These are phyloP conservation scores for Aspergillus ibericus DNA, from an alignment of 2,329 filamentous ascomycete genomes.

Conservation along the genomic window DNA sequence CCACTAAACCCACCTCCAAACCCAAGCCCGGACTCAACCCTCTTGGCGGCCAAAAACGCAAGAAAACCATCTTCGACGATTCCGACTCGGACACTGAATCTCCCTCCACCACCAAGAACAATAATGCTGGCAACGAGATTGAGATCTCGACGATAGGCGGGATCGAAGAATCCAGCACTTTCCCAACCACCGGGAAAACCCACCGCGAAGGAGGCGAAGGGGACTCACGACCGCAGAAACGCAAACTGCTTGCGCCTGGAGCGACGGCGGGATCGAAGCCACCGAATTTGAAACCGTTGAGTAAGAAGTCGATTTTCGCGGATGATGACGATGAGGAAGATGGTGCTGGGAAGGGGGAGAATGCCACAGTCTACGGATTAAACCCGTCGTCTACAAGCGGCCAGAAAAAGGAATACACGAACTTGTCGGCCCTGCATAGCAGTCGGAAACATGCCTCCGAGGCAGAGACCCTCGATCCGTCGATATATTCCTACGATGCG, in stretches of 20 bases:
- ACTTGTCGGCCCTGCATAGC: constrained; percentile 48
- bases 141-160: constrained; percentile 44
- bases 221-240: constrained; percentile 31
- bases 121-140: constrained; percentile 21
- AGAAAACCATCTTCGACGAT: constrained; percentile 49
- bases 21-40: constrained; percentile 14
- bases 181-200: background rate
- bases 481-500: constrained; percentile 52
- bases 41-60: constrained; percentile 42
- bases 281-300: constrained; percentile 33
- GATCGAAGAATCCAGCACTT: constrained; percentile 23
- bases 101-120: constrained; percentile 8
- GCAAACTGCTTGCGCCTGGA: constrained; percentile 35
- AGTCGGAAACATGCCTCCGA: constrained; percentile 47
- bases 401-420: constrained; percentile 30
- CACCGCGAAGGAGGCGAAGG: constrained; percentile 15
- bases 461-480: constrained; percentile 45
- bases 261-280: constrained; percentile 16
- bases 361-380: constrained; percentile 24
- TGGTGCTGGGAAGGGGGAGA: constrained; percentile 9
- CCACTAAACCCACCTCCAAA: constrained; percentile 32
- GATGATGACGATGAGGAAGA: constrained; percentile 37
- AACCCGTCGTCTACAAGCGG: too few relatives aligned
- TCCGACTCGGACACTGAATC: constrained; percentile 39
- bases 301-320: constrained; percentile 39